These are phyloP conservation scores for Wallacemonas sp. DNA, from an alignment of 208 protist genomes.

Conservation along the genomic window DNA sequence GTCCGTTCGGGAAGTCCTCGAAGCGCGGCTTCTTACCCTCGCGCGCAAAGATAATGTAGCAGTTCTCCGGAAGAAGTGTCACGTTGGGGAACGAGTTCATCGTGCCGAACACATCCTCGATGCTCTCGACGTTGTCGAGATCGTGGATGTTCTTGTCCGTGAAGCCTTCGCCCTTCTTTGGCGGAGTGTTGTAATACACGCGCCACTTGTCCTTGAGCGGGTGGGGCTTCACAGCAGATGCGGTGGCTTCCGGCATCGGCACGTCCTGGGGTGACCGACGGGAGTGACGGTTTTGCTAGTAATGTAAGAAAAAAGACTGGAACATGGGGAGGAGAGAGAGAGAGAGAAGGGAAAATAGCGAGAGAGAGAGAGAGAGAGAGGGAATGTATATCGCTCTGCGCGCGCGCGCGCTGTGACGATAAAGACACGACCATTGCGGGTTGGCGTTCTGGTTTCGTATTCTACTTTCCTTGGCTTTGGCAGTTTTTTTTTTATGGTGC, in stretches of 20 bases:
- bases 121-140: conserved; percentile 71
- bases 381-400: too few relatives aligned
- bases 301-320: neutral
- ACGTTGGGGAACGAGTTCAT: conserved; percentile 76
- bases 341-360: neutral
- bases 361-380: too few relatives aligned
- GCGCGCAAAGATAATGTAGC: conserved; percentile 77
- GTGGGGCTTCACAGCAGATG: conserved; percentile 37
- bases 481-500: too few relatives aligned
- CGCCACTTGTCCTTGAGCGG: conserved; percentile 83
- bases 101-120: conserved; percentile 73
- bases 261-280: neutral
- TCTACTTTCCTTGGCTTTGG: too few relatives aligned
- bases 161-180: conserved; percentile 45
- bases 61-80: conserved; percentile 58
- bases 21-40: conserved; percentile 76
- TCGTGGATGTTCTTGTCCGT: conserved; percentile 55
- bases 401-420: too few relatives aligned
- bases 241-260: conserved; percentile 23
- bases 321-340: neutral
- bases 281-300: too few relatives aligned
- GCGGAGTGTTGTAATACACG: conserved; percentile 71
- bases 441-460: too few relatives aligned
- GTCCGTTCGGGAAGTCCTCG: conserved; percentile 76
- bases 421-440: too few relatives aligned